phyloP scores from a whole-genome alignment of 75 land plant species.

The Cunninghamia lanceolata region DNA sequence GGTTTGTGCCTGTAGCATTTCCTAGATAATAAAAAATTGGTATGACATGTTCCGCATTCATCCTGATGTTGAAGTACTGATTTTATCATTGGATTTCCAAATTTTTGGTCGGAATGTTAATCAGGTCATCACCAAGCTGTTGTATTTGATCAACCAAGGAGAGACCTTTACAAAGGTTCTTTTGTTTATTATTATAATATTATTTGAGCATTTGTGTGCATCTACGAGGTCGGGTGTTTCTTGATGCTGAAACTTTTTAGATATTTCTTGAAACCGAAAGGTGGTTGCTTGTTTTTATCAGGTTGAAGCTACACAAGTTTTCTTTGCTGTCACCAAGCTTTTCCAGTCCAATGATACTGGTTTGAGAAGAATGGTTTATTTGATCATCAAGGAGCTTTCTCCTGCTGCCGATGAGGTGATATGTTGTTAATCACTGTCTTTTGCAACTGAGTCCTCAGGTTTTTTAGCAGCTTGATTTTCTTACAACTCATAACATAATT shows the following conservation, averaged over 20 bases:
- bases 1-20: constrained; percentile 26
- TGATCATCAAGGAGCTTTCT: constrained; percentile 93
- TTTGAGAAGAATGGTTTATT: no score
- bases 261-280: not conserved
- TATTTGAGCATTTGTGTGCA: not conserved
- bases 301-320: no score
- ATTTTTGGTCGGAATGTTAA: constrained; percentile 4
- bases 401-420: constrained; percentile 91
- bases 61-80: not conserved
- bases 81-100: not conserved
- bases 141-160: constrained; percentile 92
- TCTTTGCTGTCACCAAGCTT: no score
- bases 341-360: no score
- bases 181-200: not conserved
- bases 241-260: not conserved
- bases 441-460: not conserved
- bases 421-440: not conserved
- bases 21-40: not conserved
- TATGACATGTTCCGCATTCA: not conserved
- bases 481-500: constrained; percentile 2
- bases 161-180: constrained; percentile 92
- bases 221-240: not conserved
- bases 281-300: no score
- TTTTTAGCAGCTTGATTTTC: not conserved
- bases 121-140: constrained; percentile 94